Base-by-base conservation (phyloP, 2,329 filamentous ascomycete species). In the Sarocladiaceae sp. region DNA sequence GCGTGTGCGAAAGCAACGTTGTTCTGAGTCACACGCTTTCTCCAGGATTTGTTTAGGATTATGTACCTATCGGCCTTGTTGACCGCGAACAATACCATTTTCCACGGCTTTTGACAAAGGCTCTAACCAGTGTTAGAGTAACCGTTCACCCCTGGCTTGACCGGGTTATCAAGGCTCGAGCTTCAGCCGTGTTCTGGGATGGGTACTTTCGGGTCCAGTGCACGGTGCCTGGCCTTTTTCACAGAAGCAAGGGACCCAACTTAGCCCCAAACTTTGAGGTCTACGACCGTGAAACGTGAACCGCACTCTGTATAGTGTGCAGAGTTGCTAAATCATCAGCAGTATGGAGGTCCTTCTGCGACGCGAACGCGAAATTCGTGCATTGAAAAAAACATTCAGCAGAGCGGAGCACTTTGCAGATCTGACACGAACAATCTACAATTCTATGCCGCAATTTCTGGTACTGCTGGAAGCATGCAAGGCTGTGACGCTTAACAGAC, bases 401-500 rank as follows among this genome's bases (percentile, higher is more conserved):
- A n/a, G n/a, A n/a, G n/a, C n/a, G n/a, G n/a, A n/a, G n/a, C n/a
- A n/a, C n/a, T n/a, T n/a, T n/a, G n/a, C n/a, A n/a, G n/a, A n/a
- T n/a, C n/a, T n/a, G n/a, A n/a, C n/a, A n/a, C n/a, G n/a, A n/a
- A n/a, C n/a, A n/a, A n/a, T n/a, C n/a, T n/a, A n/a, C n/a, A n/a
- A n/a, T n/a, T n/a, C n/a, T n/a, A n/a, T n/a, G n/a, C n/a, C n/a
- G n/a, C n/a, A n/a, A n/a, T n/a, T n/a, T n/a, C n/a, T n/a, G n/a
- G n/a, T n/a, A n/a, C n/a, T n/a, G n/a, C n/a, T n/a, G 18, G 20
- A 20, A 17, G 40, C 22, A 48, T 31, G 44, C 44, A 48, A 48
- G 44, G 44, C 44, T 48, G 25, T n/a, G 4, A 33, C 4, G n/a
- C 44, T 39, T 59, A 59, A 51, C 56, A 47, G 25, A 23, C 52